Base-by-base conservation (phyloP, 2,329 filamentous ascomycete genomes). In the Penicillium verrucosum region DNA sequence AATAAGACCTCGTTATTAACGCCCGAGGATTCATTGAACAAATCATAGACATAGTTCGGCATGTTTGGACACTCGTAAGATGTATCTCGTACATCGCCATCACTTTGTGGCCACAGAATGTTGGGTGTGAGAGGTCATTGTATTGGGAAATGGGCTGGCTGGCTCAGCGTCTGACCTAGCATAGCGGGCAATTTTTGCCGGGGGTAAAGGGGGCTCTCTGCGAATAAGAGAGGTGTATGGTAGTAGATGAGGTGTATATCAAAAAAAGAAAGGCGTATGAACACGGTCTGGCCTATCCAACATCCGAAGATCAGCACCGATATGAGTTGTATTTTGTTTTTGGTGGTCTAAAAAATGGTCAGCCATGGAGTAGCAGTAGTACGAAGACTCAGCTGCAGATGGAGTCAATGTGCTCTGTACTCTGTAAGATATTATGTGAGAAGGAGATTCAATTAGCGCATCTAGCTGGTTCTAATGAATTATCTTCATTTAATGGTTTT, bases 71-170 rank as follows among this genome's bases (percentile, higher is more conserved):
- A 9, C 5, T 30, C n/a, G n/a, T 36, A 23, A 46, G 4, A 44
- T 36, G 48, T 38, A 25, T 14, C 8, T 14, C 0, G 12, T 45
- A 32, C 16, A 40, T 10, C 11, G 9, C 4, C 30, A 27, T 32
- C 32, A 40, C 27, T 25, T 34, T 6, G 18, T 27, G 18, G 36
- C 46, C 27, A 12, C 30, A 18, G 38, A 32, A 21, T 40, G 42
- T 54, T 62, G 54, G 51, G 0, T 37, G 42, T 47, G 34, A 56
- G 27, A 42, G n/a, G 43, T 48, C 27, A 43, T 46, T 43, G 50
- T 16, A 50, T 61, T 60, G 30, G 4, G 16, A 61, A 58, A 46
- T 40, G 49, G 60, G 36, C 56, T 56, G 60, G 36, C 56, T 56
- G 55, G 47, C 54, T 58, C 45, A 41, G 16, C 23, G 11, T 43